A percentile compares a stretch with the other conserved stretches of the same genome.
phyloP scores from a whole-genome alignment of 163 green algal species.

The Smithsoniella earleae region DNA sequence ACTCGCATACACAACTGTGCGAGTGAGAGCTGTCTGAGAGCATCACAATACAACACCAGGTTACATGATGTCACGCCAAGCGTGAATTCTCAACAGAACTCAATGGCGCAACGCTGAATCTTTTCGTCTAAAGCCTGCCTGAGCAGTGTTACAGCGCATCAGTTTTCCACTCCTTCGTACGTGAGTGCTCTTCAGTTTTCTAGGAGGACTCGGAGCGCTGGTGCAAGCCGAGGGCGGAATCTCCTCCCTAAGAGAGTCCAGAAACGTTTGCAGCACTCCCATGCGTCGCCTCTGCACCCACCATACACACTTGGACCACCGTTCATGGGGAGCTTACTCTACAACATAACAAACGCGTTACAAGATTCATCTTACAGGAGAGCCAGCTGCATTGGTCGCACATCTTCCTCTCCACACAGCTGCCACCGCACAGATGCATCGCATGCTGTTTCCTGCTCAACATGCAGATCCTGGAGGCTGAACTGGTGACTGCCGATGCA shows the following conservation, averaged over 20 bases:
- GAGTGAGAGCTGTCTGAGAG: too few relatives aligned
- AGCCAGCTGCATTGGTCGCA: too few relatives aligned
- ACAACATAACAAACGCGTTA: not conserved
- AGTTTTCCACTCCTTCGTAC: not conserved
- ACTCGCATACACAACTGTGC: too few relatives aligned
- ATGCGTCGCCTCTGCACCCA: conserved; percentile 13
- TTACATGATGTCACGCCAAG: too few relatives aligned
- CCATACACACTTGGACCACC: not conserved
- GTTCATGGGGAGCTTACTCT: not conserved
- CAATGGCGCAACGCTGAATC: too few relatives aligned
- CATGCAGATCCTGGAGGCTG: not conserved
- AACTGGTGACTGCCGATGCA: not conserved
- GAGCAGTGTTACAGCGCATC: not conserved
- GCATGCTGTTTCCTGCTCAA: not conserved
- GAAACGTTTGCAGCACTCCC: conserved; percentile 3
- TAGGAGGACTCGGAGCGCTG: not conserved
- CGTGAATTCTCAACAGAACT: too few relatives aligned
- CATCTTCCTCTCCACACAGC: conserved; percentile 25
- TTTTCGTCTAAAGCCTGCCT: not conserved
- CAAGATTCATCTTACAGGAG: too few relatives aligned
- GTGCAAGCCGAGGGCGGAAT: not conserved
- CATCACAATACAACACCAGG: too few relatives aligned
- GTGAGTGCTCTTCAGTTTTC: not conserved
- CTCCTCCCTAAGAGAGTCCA: not conserved
- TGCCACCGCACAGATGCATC: conserved; percentile 9